These are phyloP conservation scores for Parietichytrium sp. DNA, from an alignment of 108 stramenopile species.

Conservation along the genomic window DNA sequence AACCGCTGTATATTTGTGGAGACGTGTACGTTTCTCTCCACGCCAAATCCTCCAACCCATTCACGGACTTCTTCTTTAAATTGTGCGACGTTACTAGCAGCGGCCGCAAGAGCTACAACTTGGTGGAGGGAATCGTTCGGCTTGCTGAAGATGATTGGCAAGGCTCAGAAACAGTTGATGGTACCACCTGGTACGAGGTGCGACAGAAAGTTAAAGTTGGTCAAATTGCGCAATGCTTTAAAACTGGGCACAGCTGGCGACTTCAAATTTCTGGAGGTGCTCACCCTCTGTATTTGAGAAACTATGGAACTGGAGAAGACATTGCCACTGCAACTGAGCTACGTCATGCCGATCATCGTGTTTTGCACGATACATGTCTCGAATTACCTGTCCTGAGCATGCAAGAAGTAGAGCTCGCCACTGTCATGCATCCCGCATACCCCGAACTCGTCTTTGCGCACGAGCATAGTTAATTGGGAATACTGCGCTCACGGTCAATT, in stretches of 20 bases:
- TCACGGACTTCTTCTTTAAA: conserved; percentile 30
- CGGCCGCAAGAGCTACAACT: not conserved
- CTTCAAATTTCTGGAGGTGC: conserved; percentile 17
- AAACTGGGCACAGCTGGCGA: not conserved
- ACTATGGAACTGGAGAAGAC: conserved; percentile 19
- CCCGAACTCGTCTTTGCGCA: not conserved
- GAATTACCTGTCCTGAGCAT: not conserved
- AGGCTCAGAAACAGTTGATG: not conserved
- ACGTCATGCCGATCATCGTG: not conserved
- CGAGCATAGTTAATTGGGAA: too few relatives aligned
- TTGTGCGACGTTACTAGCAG: not conserved
- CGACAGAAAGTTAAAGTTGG: not conserved
- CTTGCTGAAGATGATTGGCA: conserved; percentile 20
- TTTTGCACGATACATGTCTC: conserved; percentile 10
- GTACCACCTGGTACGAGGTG: conserved; percentile 16
- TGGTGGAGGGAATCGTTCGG: not conserved
- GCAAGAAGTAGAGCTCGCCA: not conserved
- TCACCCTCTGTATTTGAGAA: conserved; percentile 26
- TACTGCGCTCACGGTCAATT: too few relatives aligned
- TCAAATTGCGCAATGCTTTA: not conserved
- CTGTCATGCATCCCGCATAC: not conserved
- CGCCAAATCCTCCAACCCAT: not conserved
- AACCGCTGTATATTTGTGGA: conserved; percentile 7
- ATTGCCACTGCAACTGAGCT: not conserved
- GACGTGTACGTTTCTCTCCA: conserved; percentile 1